Evolutionary conservation across 148 eudicot genomes (phyloP).

Genomic region (Silene uniflora): DNA sequence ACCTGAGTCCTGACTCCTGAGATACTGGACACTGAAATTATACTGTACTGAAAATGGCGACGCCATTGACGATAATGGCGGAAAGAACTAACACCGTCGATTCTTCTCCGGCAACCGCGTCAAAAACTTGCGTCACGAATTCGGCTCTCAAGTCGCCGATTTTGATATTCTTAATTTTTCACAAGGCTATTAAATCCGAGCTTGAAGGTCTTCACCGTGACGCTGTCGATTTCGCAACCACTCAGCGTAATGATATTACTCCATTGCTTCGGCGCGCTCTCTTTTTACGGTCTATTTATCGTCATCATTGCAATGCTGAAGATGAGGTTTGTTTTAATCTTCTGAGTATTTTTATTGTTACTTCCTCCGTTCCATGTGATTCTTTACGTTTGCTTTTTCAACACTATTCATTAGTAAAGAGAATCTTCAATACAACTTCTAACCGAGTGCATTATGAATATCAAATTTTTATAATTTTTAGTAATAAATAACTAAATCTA

Average conservation of each 20-base stretch:
- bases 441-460: no score
- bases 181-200: conserved; percentile 78
- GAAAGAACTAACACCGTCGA: conserved; percentile 43
- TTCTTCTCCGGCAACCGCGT: conserved; percentile 33
- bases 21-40: no score
- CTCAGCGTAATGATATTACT: conserved; percentile 45
- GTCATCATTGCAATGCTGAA: conserved; percentile 94
- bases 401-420: no score
- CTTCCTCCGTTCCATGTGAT: no score
- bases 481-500: no score
- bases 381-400: no score
- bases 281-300: conserved; percentile 68
- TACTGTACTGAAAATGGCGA: conserved; percentile 49
- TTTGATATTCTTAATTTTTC: conserved; percentile 75
- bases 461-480: no score
- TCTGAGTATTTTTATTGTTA: no score
- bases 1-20: no score
- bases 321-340: conserved; percentile 60
- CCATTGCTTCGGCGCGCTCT: conserved; percentile 63
- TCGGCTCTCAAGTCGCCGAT: conserved; percentile 66
- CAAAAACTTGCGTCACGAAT: conserved; percentile 30
- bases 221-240: conserved; percentile 68
- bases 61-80: conserved; percentile 74
- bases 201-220: conserved; percentile 69
- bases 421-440: no score